These are phyloP conservation scores for Trichoderma asperelloides DNA, from an alignment of 495 filamentous ascomycete species.

Conservation along the genomic window DNA sequence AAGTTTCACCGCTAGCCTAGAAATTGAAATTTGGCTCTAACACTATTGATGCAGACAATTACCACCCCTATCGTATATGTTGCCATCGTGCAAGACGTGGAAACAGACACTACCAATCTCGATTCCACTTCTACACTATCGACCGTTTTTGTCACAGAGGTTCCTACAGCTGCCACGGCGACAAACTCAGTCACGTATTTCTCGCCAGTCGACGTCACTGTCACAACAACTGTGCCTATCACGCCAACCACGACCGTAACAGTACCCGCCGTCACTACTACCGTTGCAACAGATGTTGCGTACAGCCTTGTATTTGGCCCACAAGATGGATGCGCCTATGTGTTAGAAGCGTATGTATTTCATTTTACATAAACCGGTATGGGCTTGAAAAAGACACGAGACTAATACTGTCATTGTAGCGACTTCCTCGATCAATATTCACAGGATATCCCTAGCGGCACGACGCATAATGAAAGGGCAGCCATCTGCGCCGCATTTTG, in stretches of 20 bases:
- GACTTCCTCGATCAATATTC: neutral
- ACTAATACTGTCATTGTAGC: neutral
- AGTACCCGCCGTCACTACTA: neutral
- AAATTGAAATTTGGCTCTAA: neutral
- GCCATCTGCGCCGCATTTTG: constrained; percentile 1
- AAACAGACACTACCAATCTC: neutral
- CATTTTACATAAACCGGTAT: neutral
- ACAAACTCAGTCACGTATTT: neutral
- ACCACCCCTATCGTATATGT: neutral
- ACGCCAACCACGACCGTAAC: neutral
- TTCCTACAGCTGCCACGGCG: neutral
- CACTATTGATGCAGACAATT: neutral
- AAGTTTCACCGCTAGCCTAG: neutral
- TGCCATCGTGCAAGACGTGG: neutral
- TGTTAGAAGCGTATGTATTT: neutral
- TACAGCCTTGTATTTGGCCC: neutral
- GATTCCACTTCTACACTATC: neutral
- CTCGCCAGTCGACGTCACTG: neutral
- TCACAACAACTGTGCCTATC: neutral
- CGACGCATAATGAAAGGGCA: neutral
- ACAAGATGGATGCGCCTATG: neutral
- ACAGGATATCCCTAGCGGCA: neutral
- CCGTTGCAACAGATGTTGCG: neutral
- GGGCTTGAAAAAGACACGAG: neutral
- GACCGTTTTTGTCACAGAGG: neutral